Evolutionary conservation across 1,139 yeast genomes (phyloP).

Genomic region (Lipomyces yarrowii): DNA sequence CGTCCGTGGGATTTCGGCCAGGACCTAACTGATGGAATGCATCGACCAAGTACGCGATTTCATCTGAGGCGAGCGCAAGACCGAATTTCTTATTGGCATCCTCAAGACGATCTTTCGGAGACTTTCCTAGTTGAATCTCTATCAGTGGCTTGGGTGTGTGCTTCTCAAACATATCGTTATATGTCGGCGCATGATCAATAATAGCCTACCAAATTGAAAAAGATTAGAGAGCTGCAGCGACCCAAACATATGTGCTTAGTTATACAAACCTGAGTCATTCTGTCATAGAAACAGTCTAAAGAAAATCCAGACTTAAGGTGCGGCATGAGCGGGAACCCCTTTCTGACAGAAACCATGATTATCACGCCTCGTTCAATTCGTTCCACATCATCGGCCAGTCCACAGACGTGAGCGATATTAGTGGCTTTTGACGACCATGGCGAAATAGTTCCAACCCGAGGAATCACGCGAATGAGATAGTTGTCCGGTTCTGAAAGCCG

Average conservation of each 20-base stretch:
- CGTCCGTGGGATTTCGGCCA: constrained; percentile 95
- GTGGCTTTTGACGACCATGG: constrained; percentile 99
- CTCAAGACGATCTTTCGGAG: constrained; percentile 63
- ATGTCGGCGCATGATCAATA: constrained; percentile 60
- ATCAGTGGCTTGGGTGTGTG: constrained; percentile 87
- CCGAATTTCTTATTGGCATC: constrained; percentile 82
- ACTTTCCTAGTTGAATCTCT: constrained; percentile 57
- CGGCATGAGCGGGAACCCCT: constrained; percentile 64
- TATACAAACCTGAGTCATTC: constrained; percentile 83
- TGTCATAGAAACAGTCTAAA: constrained; percentile 77
- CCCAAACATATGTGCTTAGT: not conserved
- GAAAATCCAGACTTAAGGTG: constrained; percentile 56
- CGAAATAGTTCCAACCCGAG: constrained; percentile 94
- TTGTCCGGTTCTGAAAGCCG: constrained; percentile 45
- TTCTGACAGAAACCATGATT: constrained; percentile 66
- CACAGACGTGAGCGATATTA: constrained; percentile 87
- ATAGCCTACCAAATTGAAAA: constrained; percentile 33
- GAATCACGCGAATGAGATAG: constrained; percentile 73
- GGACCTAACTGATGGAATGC: constrained; percentile 63
- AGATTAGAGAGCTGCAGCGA: not conserved
- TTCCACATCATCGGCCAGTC: constrained; percentile 66
- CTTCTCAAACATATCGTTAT: constrained; percentile 72
- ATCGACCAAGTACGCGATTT: constrained; percentile 79
- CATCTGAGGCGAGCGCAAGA: constrained; percentile 89
- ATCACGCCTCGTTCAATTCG: constrained; percentile 92